Evolutionary conservation across 768 basidiomycete species (phyloP).

Genomic region (Amanita thiersii): DNA sequence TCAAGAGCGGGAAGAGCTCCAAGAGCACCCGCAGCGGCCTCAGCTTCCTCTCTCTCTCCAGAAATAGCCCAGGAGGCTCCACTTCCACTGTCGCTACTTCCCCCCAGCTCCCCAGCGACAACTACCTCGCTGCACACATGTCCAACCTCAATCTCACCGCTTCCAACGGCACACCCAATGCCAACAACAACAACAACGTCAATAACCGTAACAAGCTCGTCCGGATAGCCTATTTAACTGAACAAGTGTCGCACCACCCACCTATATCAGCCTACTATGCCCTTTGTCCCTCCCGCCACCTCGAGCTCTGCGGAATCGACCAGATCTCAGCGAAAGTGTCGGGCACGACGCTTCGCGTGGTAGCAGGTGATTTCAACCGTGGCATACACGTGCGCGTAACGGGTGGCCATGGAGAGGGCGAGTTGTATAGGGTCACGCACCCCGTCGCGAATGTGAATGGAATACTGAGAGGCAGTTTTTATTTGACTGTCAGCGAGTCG

Average conservation of each 20-base stretch:
- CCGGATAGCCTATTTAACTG: slow-evolving; percentile 78
- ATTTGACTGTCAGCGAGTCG: slow-evolving; percentile 77
- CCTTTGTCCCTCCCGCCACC: slow-evolving; percentile 59
- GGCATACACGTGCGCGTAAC: slow-evolving; percentile 81
- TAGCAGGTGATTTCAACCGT: slow-evolving; percentile 78
- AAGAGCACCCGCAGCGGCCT: slow-evolving; percentile 53
- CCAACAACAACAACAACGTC: slow-evolving; percentile 9
- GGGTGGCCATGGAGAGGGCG: slow-evolving; percentile 68
- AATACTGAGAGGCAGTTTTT: slow-evolving; percentile 84
- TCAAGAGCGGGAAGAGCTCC: slow-evolving; percentile 52
- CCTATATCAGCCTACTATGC: slow-evolving; percentile 86
- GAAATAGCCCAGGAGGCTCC: slow-evolving; percentile 41
- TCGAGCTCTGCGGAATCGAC: slow-evolving; percentile 77
- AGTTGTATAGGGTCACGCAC: slow-evolving; percentile 82
- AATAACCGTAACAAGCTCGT: slow-evolving; percentile 30
- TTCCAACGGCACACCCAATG: too few species aligned
- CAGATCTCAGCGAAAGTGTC: slow-evolving; percentile 92
- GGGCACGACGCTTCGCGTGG: slow-evolving; percentile 76
- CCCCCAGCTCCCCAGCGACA: slow-evolving; percentile 29
- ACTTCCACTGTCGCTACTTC: slow-evolving; percentile 48
- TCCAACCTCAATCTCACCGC: slow-evolving; percentile 52
- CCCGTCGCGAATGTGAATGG: slow-evolving; percentile 89
- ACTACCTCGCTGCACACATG: slow-evolving; percentile 43
- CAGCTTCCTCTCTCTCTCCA: slow-evolving; percentile 45
- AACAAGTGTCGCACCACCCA: slow-evolving; percentile 96